These are phyloP conservation scores for Boletus tylopilopsis DNA, from an alignment of 768 basidiomycete species.

Conservation along the genomic window DNA sequence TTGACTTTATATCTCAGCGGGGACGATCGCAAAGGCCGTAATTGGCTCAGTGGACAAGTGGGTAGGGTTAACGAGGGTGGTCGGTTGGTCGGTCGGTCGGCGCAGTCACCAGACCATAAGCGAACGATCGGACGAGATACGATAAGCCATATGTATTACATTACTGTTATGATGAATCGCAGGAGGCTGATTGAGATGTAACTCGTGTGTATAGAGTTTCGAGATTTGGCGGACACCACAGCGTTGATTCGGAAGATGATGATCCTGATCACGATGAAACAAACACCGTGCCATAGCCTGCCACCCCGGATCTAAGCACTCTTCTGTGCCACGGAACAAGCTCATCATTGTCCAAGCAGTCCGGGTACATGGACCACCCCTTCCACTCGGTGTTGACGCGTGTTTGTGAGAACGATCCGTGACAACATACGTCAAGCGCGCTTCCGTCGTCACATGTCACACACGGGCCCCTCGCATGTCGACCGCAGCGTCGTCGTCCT, in stretches of 20 bases:
- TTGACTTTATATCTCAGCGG: slow-evolving; percentile 31
- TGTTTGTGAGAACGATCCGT: slow-evolving; percentile 19
- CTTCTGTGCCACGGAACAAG: neutral
- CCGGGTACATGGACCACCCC: too few species aligned
- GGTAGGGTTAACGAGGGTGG: slow-evolving; percentile 19
- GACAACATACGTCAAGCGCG: slow-evolving; percentile 19
- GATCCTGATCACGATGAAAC: slow-evolving; percentile 4
- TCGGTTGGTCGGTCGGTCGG: slow-evolving; percentile 3
- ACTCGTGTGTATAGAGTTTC: slow-evolving; percentile 11
- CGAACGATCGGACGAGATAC: slow-evolving; percentile 30
- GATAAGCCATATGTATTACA: too few species aligned
- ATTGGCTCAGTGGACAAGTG: slow-evolving; percentile 9
- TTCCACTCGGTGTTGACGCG: slow-evolving; percentile 16
- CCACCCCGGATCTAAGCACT: slow-evolving; percentile 3
- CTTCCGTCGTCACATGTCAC: slow-evolving; percentile 18
- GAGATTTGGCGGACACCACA: slow-evolving; percentile 17
- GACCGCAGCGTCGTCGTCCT: slow-evolving; percentile 28
- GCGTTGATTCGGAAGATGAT: slow-evolving; percentile 9
- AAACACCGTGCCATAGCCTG: neutral
- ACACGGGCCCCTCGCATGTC: slow-evolving; percentile 33
- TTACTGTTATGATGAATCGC: slow-evolving; percentile 16
- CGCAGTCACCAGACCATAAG: slow-evolving; percentile 30
- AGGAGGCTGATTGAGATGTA: slow-evolving; percentile 2
- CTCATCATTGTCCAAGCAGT: too few species aligned
- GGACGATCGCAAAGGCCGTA: slow-evolving; percentile 11